Evolutionary conservation across 441 rosid species (phyloP).

Genomic region (Adansonia grandidieri): DNA sequence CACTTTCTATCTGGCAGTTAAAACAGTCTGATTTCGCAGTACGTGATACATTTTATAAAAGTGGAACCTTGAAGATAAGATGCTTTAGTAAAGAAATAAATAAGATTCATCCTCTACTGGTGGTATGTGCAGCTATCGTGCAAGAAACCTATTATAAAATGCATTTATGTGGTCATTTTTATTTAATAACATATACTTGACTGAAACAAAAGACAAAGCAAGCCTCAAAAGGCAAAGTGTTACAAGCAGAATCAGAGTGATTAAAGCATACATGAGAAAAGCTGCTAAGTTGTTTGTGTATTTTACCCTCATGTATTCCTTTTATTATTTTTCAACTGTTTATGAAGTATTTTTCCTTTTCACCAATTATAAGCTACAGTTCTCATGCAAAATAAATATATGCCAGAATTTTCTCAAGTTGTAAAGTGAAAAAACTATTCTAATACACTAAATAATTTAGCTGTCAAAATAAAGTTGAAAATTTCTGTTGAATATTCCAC

Average conservation of each 20-base stretch:
- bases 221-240: neutral
- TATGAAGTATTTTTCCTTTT: neutral
- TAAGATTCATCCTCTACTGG: neutral
- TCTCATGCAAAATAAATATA: conserved; percentile 6
- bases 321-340: neutral
- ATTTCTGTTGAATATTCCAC: neutral
- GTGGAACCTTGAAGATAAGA: neutral
- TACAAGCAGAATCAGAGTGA: neutral
- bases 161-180: neutral
- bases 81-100: neutral
- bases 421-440: neutral
- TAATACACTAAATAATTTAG: neutral
- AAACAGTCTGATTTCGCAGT: neutral
- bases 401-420: neutral
- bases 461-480: neutral
- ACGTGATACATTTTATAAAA: conserved; percentile 3
- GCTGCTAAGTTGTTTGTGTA: neutral
- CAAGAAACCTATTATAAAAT: neutral
- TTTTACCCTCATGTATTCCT: neutral
- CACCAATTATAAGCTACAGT: neutral
- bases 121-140: neutral
- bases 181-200: neutral
- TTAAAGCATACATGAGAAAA: neutral
- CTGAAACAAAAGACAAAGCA: neutral
- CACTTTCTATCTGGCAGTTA: neutral